Percentiles rank a stretch among this genome's conserved stretches.
These are phyloP conservation scores for Wickerhamomyces chaumierensis DNA, from an alignment of 805 yeast species.

Conservation along the genomic window DNA sequence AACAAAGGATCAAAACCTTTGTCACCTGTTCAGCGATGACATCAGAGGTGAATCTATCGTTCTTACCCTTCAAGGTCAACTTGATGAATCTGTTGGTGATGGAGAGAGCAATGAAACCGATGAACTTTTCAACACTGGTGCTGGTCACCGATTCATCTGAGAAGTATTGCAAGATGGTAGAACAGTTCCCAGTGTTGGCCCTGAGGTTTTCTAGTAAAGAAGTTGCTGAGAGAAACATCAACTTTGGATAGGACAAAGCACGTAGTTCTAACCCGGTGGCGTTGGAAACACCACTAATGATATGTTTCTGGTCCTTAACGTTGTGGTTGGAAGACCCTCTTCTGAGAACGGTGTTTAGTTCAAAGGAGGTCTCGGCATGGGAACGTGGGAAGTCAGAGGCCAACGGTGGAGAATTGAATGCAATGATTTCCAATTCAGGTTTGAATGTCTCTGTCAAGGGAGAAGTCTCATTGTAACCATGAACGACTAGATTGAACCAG, in stretches of 20 bases:
- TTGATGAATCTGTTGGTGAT: conserved; percentile 46
- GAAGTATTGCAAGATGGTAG: conserved; percentile 64
- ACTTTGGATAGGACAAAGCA: conserved; percentile 56
- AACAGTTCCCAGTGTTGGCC: conserved; percentile 70
- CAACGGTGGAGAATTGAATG: conserved; percentile 78
- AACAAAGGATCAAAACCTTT: conserved; percentile 54
- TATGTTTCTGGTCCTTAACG: conserved; percentile 62
- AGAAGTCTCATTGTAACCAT: conserved; percentile 68
- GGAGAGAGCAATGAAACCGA: conserved; percentile 53
- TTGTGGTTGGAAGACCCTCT: conserved; percentile 81
- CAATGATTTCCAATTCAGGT: conserved; percentile 52
- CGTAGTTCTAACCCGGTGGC: conserved; percentile 40
- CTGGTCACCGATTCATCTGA: conserved; percentile 77
- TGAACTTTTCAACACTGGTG: conserved; percentile 54
- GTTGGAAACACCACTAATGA: conserved; percentile 27
- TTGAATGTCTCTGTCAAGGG: conserved; percentile 36
- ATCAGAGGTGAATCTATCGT: conserved; percentile 44
- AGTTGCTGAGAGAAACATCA: conserved; percentile 82
- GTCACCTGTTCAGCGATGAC: conserved; percentile 60
- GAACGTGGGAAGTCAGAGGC: conserved; percentile 74
- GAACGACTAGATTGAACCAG: conserved; percentile 91
- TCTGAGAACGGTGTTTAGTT: conserved; percentile 80
- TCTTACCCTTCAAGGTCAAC: conserved; percentile 35
- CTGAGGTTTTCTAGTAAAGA: conserved; percentile 70
- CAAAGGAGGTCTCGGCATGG: conserved; percentile 84